Percentiles rank a stretch among this genome's conserved stretches.
phyloP scores from a whole-genome alignment of 768 basidiomycete genomes.

The Rhodotorula paludigena region DNA sequence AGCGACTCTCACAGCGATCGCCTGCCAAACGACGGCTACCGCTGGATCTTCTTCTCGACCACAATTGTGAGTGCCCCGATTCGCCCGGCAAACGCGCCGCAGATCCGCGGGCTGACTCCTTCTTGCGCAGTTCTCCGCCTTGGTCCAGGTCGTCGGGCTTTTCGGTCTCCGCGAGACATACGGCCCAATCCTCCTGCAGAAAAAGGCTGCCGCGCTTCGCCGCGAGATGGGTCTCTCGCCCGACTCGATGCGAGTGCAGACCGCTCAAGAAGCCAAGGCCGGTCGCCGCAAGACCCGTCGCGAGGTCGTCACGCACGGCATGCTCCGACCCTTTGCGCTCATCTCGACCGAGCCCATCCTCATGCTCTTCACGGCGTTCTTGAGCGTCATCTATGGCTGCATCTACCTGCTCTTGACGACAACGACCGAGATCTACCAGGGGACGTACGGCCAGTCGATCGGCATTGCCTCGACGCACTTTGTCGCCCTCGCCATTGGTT shows the following conservation, averaged over 20 bases:
- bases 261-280: conserved; percentile 42
- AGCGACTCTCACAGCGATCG: conserved; percentile 44
- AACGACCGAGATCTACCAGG: conserved; percentile 39
- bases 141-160: conserved; percentile 37
- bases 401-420: conserved; percentile 40
- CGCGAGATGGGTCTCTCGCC: conserved; percentile 41
- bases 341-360: conserved; percentile 47
- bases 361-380: conserved; percentile 58
- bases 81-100: too few relatives aligned
- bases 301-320: conserved; percentile 54
- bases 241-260: conserved; percentile 29
- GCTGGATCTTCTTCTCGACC: conserved; percentile 14
- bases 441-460: conserved; percentile 54
- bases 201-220: conserved; percentile 43
- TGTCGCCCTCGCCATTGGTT: conserved; percentile 60
- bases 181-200: conserved; percentile 45
- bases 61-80: conserved; percentile 48
- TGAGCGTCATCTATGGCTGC: conserved; percentile 59
- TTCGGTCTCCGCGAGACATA: conserved; percentile 48
- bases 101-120: too few relatives aligned
- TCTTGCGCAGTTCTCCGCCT: conserved; percentile 14
- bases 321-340: conserved; percentile 65
- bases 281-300: conserved; percentile 36
- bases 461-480: conserved; percentile 68
- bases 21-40: conserved; percentile 49